Evolutionary conservation across 1,284 basidiomycete genomes (phyloP).

Genomic region (Lentinula novae-zelandiae): DNA sequence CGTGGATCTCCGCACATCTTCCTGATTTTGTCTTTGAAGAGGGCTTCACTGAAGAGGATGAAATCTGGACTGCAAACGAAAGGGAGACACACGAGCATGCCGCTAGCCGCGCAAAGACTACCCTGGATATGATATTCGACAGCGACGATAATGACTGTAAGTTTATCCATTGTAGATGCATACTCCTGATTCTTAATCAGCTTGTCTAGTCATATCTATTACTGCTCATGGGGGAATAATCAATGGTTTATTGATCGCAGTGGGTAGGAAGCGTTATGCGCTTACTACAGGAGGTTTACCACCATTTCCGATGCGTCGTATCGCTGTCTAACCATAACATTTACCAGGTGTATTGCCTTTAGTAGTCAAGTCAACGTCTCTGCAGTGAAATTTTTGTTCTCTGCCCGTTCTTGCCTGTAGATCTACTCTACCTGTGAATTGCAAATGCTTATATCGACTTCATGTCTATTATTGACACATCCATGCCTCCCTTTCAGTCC

Average conservation of each 20-base stretch:
- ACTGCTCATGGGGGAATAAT: constrained; percentile 64
- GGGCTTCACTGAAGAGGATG: constrained; percentile 70
- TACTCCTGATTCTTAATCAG: not conserved
- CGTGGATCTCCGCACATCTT: constrained; percentile 53
- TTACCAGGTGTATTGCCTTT: constrained; percentile 9
- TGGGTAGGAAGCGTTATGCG: constrained; percentile 38
- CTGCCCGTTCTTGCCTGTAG: no score
- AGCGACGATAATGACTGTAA: constrained; percentile 45
- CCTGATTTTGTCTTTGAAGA: constrained; percentile 63
- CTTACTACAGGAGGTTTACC: constrained; percentile 60
- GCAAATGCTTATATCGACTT: no score
- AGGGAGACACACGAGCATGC: constrained; percentile 64
- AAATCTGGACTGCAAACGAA: constrained; percentile 60
- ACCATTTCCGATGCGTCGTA: not conserved
- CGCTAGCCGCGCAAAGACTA: constrained; percentile 46
- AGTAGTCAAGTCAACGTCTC: not conserved
- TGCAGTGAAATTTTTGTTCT: not conserved
- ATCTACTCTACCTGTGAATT: no score
- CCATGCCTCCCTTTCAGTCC: no score
- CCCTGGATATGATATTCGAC: constrained; percentile 64
- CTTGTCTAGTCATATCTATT: constrained; percentile 51
- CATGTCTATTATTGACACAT: no score
- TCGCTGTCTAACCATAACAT: not conserved
- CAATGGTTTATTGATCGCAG: constrained; percentile 43
- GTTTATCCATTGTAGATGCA: constrained; percentile 20